These are phyloP conservation scores for Selaginella tamariscina DNA, from an alignment of 75 land plant species.

Conservation along the genomic window DNA sequence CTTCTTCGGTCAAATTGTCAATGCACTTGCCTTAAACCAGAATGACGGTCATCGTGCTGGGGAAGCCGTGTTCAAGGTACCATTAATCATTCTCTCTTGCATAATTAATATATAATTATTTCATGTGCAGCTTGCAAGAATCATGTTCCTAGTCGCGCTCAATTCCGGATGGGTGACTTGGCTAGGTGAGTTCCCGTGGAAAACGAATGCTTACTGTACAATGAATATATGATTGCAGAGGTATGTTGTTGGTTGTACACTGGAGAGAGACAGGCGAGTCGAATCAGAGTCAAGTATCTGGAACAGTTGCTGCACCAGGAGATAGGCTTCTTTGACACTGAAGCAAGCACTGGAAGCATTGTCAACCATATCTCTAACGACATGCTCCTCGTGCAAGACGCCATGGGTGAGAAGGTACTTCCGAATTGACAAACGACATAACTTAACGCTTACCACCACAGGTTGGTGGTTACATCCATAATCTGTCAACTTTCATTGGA, in stretches of 20 bases:
- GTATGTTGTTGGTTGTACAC: not conserved
- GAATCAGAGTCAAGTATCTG: not conserved
- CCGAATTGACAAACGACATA: not conserved
- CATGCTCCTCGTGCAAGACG: not conserved
- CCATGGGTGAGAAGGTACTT: not conserved
- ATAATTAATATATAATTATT: not conserved
- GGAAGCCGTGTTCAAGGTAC: not conserved
- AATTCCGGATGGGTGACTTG: not conserved
- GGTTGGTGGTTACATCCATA: slow-evolving; percentile 32
- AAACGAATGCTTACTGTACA: too few species aligned
- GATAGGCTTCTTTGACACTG: not conserved
- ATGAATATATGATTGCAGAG: too few species aligned
- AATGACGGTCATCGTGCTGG: not conserved
- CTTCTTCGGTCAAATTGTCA: not conserved
- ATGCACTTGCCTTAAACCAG: not conserved
- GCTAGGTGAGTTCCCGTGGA: not conserved
- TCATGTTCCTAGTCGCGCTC: not conserved
- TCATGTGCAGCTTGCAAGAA: not conserved
- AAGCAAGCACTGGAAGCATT: not conserved
- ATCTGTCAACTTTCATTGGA: slow-evolving; percentile 23
- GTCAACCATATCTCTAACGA: not conserved
- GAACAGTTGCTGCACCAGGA: not conserved
- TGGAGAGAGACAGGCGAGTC: not conserved
- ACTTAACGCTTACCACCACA: slow-evolving; percentile 5
- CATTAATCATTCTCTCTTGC: too few species aligned